Base-by-base conservation (phyloP, 1,284 basidiomycete species). In the Pascua sp. region DNA sequence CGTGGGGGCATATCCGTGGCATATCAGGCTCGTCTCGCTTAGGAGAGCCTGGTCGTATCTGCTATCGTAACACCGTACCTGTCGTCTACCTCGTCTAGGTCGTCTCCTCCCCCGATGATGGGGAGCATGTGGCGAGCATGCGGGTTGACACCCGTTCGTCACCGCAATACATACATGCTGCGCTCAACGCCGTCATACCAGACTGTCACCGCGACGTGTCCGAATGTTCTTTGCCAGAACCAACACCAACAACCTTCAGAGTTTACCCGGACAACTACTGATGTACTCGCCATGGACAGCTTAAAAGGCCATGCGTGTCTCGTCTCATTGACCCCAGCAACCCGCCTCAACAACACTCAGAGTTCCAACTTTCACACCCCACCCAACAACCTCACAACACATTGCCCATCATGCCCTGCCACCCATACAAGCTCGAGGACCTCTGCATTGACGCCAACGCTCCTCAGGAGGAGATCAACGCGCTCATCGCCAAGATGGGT, bases 381-480 rank as follows among this genome's bases (percentile, higher is more conserved):
- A n/a, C n/a, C n/a, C n/a, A n/a, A 42, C 24, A 32, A 41, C 16
- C 16, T 42, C 15, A 40, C 11, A 24, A 17, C 42, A 49, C 46
- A 60, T 41, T 32, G 3, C 24, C 24, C 24, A 32, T 7, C 17
- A 56, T 50, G 17, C 55, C 49, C 39, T 60, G 59, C 55, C 59
- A 60, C 59, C 49, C 49, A 41, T 60, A 60, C 59, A 56, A 47
- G 2, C 55, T 60, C 49, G 55, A 53, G 52, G 59, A 60, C 55
- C 47, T 60, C 42, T 56, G 55, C 59, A 60, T 60, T 45, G 48
- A 51, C 42, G 59, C 59, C 49, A 50, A 51, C 47, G 59, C 59
- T 36, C 59, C 59, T 2, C 59, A 60, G 59, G 59, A 36, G 32
- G 59, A 60, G 52, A 60, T 60, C 59, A 60, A 60, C 55, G 59